Conservation (phyloP, 208 protist species). For the Trypanosoma avium region DNA sequence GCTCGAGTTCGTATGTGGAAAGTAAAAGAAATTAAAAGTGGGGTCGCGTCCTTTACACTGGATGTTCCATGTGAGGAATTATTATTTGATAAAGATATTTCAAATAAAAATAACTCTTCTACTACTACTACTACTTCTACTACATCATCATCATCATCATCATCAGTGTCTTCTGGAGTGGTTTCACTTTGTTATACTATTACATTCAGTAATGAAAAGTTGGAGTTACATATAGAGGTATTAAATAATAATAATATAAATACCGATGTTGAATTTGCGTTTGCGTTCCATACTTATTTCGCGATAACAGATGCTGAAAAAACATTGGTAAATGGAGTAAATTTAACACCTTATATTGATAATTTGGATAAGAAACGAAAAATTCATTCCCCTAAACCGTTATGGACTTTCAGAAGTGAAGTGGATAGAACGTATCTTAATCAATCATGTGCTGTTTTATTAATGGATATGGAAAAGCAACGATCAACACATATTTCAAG, state of each 20-base stretch:
- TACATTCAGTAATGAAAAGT: constrained; percentile 51
- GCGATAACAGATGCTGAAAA: constrained; percentile 48
- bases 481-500: constrained; percentile 43
- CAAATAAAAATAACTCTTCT: too few species aligned
- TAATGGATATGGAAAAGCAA: constrained; percentile 40
- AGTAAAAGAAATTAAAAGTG: constrained; percentile 9
- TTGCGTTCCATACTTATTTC: constrained; percentile 91
- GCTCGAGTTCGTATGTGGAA: constrained; percentile 42
- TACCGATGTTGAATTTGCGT: constrained; percentile 51
- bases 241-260: constrained; percentile 53
- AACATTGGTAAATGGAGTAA: constrained; percentile 71
- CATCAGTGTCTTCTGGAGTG: neutral
- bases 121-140: neutral
- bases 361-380: constrained; percentile 23
- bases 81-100: neutral
- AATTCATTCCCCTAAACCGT: neutral
- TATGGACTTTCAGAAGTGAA: constrained; percentile 33
- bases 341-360: constrained; percentile 66
- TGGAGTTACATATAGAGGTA: constrained; percentile 68
- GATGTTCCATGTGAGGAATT: constrained; percentile 3
- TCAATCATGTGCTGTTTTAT: constrained; percentile 44
- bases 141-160: neutral
- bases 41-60: constrained; percentile 21
- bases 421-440: constrained; percentile 80
- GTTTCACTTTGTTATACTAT: constrained; percentile 63